phyloP scores from a whole-genome alignment of 169 alveolate genomes.

The Cryptosporidium baileyi region DNA sequence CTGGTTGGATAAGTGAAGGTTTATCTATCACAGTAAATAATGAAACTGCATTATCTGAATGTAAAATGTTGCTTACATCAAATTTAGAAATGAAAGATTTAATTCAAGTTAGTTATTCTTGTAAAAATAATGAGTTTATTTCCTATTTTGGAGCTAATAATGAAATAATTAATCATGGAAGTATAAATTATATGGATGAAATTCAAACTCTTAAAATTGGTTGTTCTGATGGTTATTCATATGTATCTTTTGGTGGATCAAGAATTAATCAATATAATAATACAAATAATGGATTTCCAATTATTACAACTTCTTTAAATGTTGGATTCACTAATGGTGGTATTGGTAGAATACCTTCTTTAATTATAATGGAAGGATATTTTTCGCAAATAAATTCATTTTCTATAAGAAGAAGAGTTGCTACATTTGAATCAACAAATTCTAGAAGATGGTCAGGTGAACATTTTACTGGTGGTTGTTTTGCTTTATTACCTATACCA shows the following conservation, averaged over 20 bases:
- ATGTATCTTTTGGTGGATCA: constrained; percentile 63
- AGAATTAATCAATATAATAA: constrained; percentile 29
- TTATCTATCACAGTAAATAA: not conserved
- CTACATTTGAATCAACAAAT: constrained; percentile 20
- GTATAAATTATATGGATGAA: constrained; percentile 16
- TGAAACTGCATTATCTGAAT: constrained; percentile 18
- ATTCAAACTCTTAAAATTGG: constrained; percentile 36
- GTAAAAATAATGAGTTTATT: constrained; percentile 11
- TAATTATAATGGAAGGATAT: constrained; percentile 46
- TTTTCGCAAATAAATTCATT: constrained; percentile 12
- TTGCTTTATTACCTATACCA: constrained; percentile 20
- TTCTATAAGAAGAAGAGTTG: constrained; percentile 26
- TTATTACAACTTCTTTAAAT: constrained; percentile 4
- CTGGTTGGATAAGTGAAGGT: constrained; percentile 67
- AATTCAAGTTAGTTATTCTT: constrained; percentile 4
- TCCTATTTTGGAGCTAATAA: constrained; percentile 42
- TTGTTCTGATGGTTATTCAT: constrained; percentile 43
- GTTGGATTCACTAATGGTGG: constrained; percentile 29
- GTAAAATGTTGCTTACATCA: constrained; percentile 15
- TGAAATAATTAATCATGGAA: constrained; percentile 8
- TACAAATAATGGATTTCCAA: constrained; percentile 27
- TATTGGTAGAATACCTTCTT: not conserved
- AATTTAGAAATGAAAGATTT: constrained; percentile 2
- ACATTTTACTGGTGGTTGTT: constrained; percentile 56
- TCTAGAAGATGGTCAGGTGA: constrained; percentile 57